Evolutionary conservation across 768 basidiomycete genomes (phyloP), one percentile per base, ranked within the genome.

Genomic region (Xanthoconium purpureum): DNA sequence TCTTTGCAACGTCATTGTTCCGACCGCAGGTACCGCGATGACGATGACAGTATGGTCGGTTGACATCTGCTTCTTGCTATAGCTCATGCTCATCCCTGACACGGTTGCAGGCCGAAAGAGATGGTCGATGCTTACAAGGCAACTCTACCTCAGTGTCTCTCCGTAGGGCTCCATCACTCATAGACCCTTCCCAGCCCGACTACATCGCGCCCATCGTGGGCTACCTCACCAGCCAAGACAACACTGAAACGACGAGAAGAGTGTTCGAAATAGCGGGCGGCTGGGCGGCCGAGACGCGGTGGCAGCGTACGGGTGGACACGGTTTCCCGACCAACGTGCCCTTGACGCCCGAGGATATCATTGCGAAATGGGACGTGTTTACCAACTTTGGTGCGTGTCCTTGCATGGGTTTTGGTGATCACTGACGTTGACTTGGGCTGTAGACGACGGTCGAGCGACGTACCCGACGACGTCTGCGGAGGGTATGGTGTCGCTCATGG

Each of bases 131-230:
- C 89, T 24, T 90, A 94, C 80, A 94, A 94, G 79, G 89, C 86
- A 40, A 32, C 38, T 63, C 59, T 11, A 32, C 2, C 12, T 50
- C 6, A 3, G 28, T 18, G 1, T n/a, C 49, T 47, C 37, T n/a
- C 4, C 24, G 24, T n/a, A 24, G 36, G 2, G 51, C 28, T 47
- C 28, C 37, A 51, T 56, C 33, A 14, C 38, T 57, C 3, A 62
- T 2, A 8, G 18, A 29, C 24, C 17, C 29, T 13, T 33, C 36
- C 24, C 63, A 90, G 85, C 94, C 96, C 40, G 93, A 97, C 65
- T 96, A 79, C 66, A 84, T 98, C 50, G 93, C 96, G 3, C 96
- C 97, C 11, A 68, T 98, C 44, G 94, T 97, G 29, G 95, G 94
- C 8, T 98, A 88, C 69, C 80, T 99, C 33, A 86, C 82, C 5